Evolutionary conservation across 768 basidiomycete genomes (phyloP).

Genomic region (Xerocomellus amylosporus): DNA sequence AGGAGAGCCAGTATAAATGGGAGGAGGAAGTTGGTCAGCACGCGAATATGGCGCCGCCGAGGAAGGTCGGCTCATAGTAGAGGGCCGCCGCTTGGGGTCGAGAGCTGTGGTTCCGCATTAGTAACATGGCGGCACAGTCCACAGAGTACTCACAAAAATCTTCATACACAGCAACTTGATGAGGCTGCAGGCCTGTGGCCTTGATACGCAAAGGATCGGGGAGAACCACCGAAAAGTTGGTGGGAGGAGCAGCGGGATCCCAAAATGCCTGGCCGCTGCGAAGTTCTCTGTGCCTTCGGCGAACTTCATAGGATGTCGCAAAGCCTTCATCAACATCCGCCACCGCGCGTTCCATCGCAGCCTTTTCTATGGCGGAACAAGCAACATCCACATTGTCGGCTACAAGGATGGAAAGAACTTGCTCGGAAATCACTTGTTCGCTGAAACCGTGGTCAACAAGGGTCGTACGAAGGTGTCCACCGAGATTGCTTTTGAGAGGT

Average conservation of each 20-base stretch:
- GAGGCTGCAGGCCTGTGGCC: constrained; percentile 71
- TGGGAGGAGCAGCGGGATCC: constrained; percentile 74
- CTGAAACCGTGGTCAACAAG: constrained; percentile 85
- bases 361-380: constrained; percentile 92
- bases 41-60: constrained; percentile 69
- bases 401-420: constrained; percentile 74
- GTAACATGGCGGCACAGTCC: constrained; percentile 4
- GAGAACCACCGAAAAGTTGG: constrained; percentile 66
- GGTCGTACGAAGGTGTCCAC: constrained; percentile 80
- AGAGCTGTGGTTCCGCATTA: constrained; percentile 36
- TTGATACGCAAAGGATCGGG: constrained; percentile 90
- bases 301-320: constrained; percentile 71
- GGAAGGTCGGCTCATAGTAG: constrained; percentile 57
- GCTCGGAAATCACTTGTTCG: constrained; percentile 83
- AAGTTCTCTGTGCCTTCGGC: constrained; percentile 85
- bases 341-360: constrained; percentile 94
- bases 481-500: constrained; percentile 88
- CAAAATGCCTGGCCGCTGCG: constrained; percentile 79
- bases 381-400: constrained; percentile 92
- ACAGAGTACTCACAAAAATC: constrained; percentile 68
- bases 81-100: constrained; percentile 54
- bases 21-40: constrained; percentile 40
- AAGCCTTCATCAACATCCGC: constrained; percentile 93
- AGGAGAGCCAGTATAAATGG: constrained; percentile 60
- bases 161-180: constrained; percentile 89